Conservation (phyloP, 495 filamentous ascomycete genomes). For the Neurospora sp. region DNA sequence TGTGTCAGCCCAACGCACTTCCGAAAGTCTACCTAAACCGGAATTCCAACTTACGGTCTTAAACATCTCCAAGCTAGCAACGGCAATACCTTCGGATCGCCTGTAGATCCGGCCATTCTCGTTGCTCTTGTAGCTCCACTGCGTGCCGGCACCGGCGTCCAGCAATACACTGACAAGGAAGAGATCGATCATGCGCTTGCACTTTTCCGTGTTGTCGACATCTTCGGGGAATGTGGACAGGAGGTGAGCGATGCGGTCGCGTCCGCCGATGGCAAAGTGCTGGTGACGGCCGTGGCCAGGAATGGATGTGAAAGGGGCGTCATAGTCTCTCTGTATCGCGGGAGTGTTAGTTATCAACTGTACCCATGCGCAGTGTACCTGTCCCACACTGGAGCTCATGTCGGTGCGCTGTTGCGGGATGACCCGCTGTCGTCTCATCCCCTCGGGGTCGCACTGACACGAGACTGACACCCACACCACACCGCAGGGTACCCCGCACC, state of each 20-base stretch:
- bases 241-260: constrained; percentile 64
- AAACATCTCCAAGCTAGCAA: constrained; percentile 97
- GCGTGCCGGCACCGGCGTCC: constrained; percentile 75
- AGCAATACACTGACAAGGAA: constrained; percentile 86
- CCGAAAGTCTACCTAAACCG: not conserved
- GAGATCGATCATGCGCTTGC: constrained; percentile 69
- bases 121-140: constrained; percentile 82
- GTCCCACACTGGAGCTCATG: not conserved
- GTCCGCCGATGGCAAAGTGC: constrained; percentile 78
- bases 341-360: constrained; percentile 5
- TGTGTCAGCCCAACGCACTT: not conserved
- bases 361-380: not conserved
- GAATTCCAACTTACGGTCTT: constrained; percentile 42
- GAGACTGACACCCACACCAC: constrained; percentile 1
- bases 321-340: constrained; percentile 65
- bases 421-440: not conserved
- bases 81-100: constrained; percentile 84
- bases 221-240: constrained; percentile 51
- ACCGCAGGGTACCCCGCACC: not conserved
- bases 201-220: constrained; percentile 61
- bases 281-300: constrained; percentile 83
- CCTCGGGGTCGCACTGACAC: not conserved
- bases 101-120: constrained; percentile 79
- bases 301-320: constrained; percentile 73
- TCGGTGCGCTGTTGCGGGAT: not conserved